Base-by-base conservation (phyloP, 176 grass and related monocot genomes). In the Calamus simplicifolius region DNA sequence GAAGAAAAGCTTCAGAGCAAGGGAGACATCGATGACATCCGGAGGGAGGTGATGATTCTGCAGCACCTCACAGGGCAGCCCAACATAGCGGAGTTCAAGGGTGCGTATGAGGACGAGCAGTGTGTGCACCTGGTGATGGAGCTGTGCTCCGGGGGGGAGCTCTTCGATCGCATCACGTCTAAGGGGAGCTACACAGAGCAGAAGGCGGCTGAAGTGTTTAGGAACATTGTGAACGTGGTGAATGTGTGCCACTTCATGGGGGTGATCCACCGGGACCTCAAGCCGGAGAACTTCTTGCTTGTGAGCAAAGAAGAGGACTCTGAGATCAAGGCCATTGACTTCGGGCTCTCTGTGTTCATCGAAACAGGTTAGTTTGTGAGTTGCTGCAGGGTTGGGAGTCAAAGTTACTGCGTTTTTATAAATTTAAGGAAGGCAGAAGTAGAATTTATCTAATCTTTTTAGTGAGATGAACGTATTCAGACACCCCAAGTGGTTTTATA, bases 181-280 rank as follows among this genome's bases (percentile, higher is more conserved):
- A 85, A 85, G 59, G 75, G 81, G 5, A 81, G 10, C 73, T 95
- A 89, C 75, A 68, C 74, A 12, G 85, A 95, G 85, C 48, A 76
- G 17, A 75, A 85, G 79, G 89, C 85, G 16, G 85, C 89, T 14
- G 73, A 58, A 16, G 68, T 89, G 15, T 89, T 59, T 81, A 29
- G 79, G 50, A 81, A 85, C 73, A 56, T 89, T 50, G 68, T 89
- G 72, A 85, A 62, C 48, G 85, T 75, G 67, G 89, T 95, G 25
- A 59, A 95, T 60, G 82, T 95, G 52, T 95, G 85, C 61, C 89
- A 95, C 66, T 95, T 95, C 75, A 89, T 95, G 89, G 89, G 89
- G 62, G 89, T 95, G 60, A 72, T 95, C 69, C 89, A 95, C 64
- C 75, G 89, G 2, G 81, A 95, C 79, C 75, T 95, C 56, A 95